Evolutionary conservation across 257 asterid genomes (phyloP).

Genomic region (Eustoma russellianum): DNA sequence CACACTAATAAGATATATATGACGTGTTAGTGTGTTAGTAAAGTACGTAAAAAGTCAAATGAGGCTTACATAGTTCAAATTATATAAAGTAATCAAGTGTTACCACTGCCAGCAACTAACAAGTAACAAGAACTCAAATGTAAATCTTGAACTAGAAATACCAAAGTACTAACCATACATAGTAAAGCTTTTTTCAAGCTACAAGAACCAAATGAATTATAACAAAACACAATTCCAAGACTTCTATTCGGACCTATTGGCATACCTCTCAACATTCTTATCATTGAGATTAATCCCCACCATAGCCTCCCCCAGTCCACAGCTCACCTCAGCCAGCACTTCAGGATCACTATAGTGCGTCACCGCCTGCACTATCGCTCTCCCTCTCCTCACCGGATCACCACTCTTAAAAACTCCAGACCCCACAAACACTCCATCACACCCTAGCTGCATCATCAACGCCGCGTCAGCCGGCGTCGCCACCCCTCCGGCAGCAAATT

Average conservation of each 20-base stretch:
- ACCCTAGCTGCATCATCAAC: conserved; percentile 82
- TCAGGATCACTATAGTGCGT: conserved; percentile 73
- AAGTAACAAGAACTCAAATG: no score
- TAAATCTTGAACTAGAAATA: no score
- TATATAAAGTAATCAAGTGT: no score
- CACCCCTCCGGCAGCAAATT: conserved; percentile 90
- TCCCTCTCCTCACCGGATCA: conserved; percentile 65
- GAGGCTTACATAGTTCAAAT: no score
- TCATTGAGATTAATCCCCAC: conserved; percentile 78
- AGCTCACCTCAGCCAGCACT: conserved; percentile 68
- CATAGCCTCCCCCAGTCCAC: conserved; percentile 84
- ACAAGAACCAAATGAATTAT: no score
- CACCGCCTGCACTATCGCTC: conserved; percentile 84
- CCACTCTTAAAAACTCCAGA: conserved; percentile 89
- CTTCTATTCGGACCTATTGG: conserved; percentile 58
- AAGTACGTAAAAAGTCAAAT: no score
- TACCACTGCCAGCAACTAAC: no score
- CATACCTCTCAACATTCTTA: conserved; percentile 73
- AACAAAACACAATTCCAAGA: no score
- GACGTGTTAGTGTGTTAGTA: no score
- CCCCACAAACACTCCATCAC: conserved; percentile 85
- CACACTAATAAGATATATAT: no score
- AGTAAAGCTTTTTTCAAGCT: no score
- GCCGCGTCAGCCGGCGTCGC: conserved; percentile 91
- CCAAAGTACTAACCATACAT: no score